These are phyloP conservation scores for Flagelloscypha sp. DNA, from an alignment of 768 basidiomycete genomes.

Conservation along the genomic window DNA sequence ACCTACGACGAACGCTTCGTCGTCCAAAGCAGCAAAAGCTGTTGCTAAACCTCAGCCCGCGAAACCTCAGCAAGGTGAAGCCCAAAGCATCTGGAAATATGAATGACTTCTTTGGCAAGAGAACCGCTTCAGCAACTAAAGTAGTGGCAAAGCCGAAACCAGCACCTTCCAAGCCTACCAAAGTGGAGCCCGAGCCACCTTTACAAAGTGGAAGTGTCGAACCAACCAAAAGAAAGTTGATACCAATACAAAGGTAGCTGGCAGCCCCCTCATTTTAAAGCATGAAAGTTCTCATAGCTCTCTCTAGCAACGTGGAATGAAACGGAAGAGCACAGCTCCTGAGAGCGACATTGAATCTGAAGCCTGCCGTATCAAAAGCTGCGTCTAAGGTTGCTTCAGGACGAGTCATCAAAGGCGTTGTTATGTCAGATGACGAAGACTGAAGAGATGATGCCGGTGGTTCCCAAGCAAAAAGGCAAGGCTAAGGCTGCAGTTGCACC, in stretches of 20 bases:
- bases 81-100: constrained; percentile 28
- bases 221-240: background rate
- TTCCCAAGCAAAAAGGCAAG: constrained; percentile 25
- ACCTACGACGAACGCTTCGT: constrained; percentile 12
- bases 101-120: constrained; percentile 9
- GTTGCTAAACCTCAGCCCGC: constrained; percentile 38
- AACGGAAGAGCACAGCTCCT: constrained; percentile 14
- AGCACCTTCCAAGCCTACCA: background rate
- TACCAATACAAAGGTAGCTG: background rate
- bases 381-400: constrained; percentile 10
- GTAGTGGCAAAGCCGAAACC: constrained; percentile 7
- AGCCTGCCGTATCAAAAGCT: constrained; percentile 9
- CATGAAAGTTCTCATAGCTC: too few relatives aligned
- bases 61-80: constrained; percentile 43
- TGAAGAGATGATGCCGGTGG: constrained; percentile 26
- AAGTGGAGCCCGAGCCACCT: constrained; percentile 9
- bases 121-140: constrained; percentile 12
- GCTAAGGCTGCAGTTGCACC: constrained; percentile 27
- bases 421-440: constrained; percentile 60
- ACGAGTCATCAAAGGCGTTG: constrained; percentile 37
- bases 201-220: constrained; percentile 9
- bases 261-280: too few relatives aligned
- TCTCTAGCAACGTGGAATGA: constrained; percentile 14
- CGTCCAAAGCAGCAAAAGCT: constrained; percentile 19
- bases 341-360: constrained; percentile 4